These are phyloP conservation scores for Scenedesmus sp. DNA, from an alignment of 163 green algal genomes.

Conservation along the genomic window DNA sequence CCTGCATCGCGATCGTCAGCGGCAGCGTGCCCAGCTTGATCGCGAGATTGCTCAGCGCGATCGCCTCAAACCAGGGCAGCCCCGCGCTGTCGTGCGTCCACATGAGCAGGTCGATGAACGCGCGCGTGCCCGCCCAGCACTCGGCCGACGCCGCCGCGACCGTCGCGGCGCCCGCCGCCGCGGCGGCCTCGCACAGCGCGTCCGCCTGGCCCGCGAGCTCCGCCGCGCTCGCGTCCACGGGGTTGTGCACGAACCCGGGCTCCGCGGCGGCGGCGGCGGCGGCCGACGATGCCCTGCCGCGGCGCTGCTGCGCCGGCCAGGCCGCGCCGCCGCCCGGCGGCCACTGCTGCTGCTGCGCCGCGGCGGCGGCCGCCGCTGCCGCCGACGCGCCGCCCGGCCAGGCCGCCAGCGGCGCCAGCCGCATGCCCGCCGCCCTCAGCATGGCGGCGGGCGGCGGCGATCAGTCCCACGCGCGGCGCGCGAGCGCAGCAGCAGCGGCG, in stretches of 20 bases:
- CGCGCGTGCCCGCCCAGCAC: slow-evolving; percentile 30
- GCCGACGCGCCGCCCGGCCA: too few species aligned
- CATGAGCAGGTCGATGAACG: slow-evolving; percentile 49
- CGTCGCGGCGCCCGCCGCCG: slow-evolving; percentile 20
- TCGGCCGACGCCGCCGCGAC: slow-evolving; percentile 40
- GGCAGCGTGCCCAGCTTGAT: slow-evolving; percentile 49
- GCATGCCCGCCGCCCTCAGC: too few species aligned
- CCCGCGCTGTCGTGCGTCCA: slow-evolving; percentile 36
- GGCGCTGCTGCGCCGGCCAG: background rate
- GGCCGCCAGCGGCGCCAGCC: too few species aligned
- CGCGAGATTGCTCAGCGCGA: slow-evolving; percentile 52
- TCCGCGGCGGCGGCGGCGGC: background rate
- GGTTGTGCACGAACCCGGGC: background rate
- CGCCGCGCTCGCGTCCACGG: background rate
- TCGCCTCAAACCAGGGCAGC: slow-evolving; percentile 56
- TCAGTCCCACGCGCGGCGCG: too few species aligned
- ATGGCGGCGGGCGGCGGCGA: too few species aligned
- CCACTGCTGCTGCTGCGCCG: too few species aligned
- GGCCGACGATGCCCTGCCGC: slow-evolving; percentile 14
- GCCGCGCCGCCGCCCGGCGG: too few species aligned
- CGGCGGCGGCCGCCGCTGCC: too few species aligned
- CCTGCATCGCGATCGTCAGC: slow-evolving; percentile 54
- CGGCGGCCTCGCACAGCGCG: background rate
- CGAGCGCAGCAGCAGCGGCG: too few species aligned
- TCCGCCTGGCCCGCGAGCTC: slow-evolving; percentile 12